Conservation (phyloP, 2,329 filamentous ascomycete species). For the Colletotrichum aenigma region DNA sequence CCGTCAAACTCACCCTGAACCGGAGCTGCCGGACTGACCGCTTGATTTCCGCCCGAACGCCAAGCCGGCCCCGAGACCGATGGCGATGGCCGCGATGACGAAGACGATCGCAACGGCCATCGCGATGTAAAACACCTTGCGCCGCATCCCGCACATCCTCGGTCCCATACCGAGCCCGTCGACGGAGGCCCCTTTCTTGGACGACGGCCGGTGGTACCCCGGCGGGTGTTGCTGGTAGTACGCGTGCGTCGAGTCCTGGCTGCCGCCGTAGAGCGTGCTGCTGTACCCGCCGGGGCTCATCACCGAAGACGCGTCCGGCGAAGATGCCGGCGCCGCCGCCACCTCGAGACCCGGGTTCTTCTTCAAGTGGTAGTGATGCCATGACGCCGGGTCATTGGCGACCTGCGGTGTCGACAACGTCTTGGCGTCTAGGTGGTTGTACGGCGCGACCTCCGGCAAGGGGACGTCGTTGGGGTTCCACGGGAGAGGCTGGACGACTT, state of each 20-base stretch:
- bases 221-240: background rate
- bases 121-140: slow-evolving; percentile 24
- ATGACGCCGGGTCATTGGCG: background rate
- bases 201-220: background rate
- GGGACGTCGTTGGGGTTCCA: slow-evolving; percentile 5
- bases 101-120: slow-evolving; percentile 21
- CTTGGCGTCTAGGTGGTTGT: background rate
- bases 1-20: background rate
- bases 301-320: background rate
- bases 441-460: slow-evolving; percentile 1
- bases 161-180: background rate
- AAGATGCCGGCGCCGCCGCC: background rate
- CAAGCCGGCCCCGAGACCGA: slow-evolving; percentile 26
- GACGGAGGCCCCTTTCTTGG: background rate
- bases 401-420: background rate
- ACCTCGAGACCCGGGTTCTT: background rate
- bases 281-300: background rate
- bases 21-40: background rate
- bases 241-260: background rate
- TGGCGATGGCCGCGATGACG: slow-evolving; percentile 23
- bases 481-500: background rate
- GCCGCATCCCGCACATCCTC: slow-evolving; percentile 24
- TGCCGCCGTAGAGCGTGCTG: background rate
- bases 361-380: slow-evolving; percentile 1
- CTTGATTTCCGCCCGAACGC: slow-evolving; percentile 13